These are phyloP conservation scores for Yamagishiella unicocca DNA, from an alignment of 139 green algal genomes.

Conservation along the genomic window DNA sequence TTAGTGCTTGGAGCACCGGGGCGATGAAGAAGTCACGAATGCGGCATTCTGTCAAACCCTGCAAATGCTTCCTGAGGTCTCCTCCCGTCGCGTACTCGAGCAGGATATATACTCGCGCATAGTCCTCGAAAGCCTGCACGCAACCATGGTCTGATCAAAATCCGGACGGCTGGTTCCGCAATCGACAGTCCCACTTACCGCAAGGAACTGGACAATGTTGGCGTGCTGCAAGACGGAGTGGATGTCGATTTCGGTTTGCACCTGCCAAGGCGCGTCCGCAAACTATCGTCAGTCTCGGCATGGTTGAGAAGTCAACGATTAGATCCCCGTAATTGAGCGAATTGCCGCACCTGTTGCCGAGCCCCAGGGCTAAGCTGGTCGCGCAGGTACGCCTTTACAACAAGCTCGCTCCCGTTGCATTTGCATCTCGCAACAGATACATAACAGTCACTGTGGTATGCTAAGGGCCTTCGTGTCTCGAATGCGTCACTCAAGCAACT, in stretches of 20 bases:
- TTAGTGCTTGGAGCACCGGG: constrained; percentile 45
- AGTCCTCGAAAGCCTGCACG: constrained; percentile 48
- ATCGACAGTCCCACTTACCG: constrained; percentile 7
- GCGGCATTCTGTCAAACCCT: constrained; percentile 8
- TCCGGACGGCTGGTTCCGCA: not conserved
- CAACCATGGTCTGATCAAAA: not conserved
- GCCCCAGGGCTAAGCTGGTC: not conserved
- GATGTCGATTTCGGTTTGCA: constrained; percentile 50
- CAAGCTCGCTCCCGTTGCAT: not conserved
- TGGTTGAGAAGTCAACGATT: not conserved
- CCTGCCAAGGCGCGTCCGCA: constrained; percentile 18
- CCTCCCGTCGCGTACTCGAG: constrained; percentile 35
- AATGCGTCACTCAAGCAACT: constrained; percentile 49
- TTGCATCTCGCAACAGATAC: constrained; percentile 45
- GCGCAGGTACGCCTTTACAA: constrained; percentile 44
- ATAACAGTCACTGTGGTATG: constrained; percentile 44
- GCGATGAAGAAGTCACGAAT: constrained; percentile 50
- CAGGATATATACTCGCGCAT: constrained; percentile 19
- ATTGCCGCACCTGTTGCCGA: constrained; percentile 31
- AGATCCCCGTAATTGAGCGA: not conserved
- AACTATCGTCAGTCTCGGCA: not conserved
- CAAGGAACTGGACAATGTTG: constrained; percentile 43
- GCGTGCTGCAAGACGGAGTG: constrained; percentile 33
- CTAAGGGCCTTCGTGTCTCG: constrained; percentile 35
- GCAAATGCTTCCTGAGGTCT: constrained; percentile 48